A percentile compares a stretch with the other conserved stretches of the same genome.
Conservation (phyloP, 2,329 filamentous ascomycete species). For the Graphilbum sp. region DNA sequence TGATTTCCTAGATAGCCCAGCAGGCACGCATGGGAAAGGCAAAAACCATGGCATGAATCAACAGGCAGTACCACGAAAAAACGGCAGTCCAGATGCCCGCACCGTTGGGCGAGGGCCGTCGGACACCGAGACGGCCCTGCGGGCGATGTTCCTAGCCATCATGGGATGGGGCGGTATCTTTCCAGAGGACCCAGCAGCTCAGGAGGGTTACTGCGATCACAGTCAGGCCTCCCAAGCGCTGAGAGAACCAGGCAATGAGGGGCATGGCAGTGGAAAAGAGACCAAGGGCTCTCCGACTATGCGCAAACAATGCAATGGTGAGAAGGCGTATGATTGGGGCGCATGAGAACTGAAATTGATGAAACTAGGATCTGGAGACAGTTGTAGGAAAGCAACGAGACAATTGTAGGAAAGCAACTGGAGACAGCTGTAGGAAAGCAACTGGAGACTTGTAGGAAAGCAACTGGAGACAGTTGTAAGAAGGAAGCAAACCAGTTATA, state of each 20-base stretch:
- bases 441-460: too few species aligned
- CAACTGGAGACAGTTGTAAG: too few species aligned
- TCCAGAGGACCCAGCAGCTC: slow-evolving; percentile 38
- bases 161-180: slow-evolving; percentile 26
- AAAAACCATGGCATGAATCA: slow-evolving; percentile 48
- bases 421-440: too few species aligned
- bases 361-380: too few species aligned
- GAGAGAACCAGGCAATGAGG: slow-evolving; percentile 35
- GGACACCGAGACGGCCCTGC: slow-evolving; percentile 20
- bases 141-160: slow-evolving; percentile 27
- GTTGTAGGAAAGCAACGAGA: too few species aligned
- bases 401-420: too few species aligned
- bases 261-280: slow-evolving; percentile 26
- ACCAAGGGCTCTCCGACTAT: too few species aligned
- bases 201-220: slow-evolving; percentile 32
- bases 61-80: slow-evolving; percentile 48
- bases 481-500: too few species aligned
- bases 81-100: slow-evolving; percentile 33
- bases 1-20: slow-evolving; percentile 44
- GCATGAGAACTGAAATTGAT: too few species aligned
- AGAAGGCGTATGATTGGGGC: too few species aligned
- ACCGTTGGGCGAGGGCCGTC: slow-evolving; percentile 20
- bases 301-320: too few species aligned
- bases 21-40: slow-evolving; percentile 46
- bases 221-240: slow-evolving; percentile 36